Conservation (phyloP, 2,329 filamentous ascomycete genomes). For the Pseudopyricularia cyperi region DNA sequence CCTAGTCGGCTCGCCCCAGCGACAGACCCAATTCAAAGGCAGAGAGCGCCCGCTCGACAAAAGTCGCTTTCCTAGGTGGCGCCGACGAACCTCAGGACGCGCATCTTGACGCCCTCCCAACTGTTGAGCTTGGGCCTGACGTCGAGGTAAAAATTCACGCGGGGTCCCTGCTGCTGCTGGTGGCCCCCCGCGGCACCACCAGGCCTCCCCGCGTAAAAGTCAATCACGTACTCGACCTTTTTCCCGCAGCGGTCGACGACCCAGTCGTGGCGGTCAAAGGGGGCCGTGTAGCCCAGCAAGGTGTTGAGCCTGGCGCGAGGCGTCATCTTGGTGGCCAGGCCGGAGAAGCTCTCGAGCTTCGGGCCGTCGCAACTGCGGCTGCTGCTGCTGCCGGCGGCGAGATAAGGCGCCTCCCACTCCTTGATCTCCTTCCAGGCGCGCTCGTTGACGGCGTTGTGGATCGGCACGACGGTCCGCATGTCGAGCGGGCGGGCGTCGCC, state of each 20-base stretch:
- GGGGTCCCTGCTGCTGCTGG: conserved; percentile 4
- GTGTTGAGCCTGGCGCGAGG: conserved; percentile 76
- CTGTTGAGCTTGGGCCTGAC: conserved; percentile 57
- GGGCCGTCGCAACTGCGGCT: conserved; percentile 48
- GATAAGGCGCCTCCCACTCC: conserved; percentile 66
- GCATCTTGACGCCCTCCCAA: conserved; percentile 57
- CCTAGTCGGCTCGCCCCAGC: too few relatives aligned
- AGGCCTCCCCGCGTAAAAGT: conserved; percentile 76
- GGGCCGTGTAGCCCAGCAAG: conserved; percentile 73
- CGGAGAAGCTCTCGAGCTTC: conserved; percentile 70
- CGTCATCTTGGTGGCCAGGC: conserved; percentile 55
- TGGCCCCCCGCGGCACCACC: neutral
- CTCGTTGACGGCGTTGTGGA: conserved; percentile 98
- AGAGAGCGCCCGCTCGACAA: neutral
- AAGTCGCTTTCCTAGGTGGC: conserved; percentile 23
- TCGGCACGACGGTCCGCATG: conserved; percentile 87
- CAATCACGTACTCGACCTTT: conserved; percentile 87
- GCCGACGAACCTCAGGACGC: conserved; percentile 36
- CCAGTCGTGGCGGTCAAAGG: conserved; percentile 97
- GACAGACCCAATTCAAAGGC: neutral
- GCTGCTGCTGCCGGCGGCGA: conserved; percentile 19
- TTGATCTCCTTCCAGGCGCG: conserved; percentile 87
- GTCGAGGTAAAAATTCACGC: conserved; percentile 52
- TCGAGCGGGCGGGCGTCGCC: conserved; percentile 55
- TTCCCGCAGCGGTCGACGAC: conserved; percentile 82